Evolutionary conservation across 2,329 filamentous ascomycete genomes (phyloP), one percentile per base, ranked within the genome.

Genomic region (Ophiocordyceps camponoti-leonardi): DNA sequence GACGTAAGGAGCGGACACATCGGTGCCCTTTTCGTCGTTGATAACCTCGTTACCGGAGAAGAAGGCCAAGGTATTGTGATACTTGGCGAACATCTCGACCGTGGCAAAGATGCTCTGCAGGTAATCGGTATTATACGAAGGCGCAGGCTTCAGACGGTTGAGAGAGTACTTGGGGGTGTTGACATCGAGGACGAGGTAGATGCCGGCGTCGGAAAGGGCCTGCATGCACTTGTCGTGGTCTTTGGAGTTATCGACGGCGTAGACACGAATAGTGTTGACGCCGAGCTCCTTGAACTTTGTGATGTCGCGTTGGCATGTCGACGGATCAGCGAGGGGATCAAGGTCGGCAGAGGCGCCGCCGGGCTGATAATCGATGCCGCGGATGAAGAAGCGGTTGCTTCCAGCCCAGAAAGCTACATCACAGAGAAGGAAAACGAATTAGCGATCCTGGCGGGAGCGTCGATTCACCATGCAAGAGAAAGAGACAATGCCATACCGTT

Each of bases 121-220:
- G 63, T 94, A 94, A 52, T 77, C 77, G 48, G 80, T 73, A 64
- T 94, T 94, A 77, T 94, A 94, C 1, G 87, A 94, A 7, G 68
- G 64, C 42, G 67, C 90, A n/a, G 86, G 85, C 10, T 78, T 61
- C 48, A 68, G 71, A 46, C 87, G 82, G 72, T 92, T 90, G 67
- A 94, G 73, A 2, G 86, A 92, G 72, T 94, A 94, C 52, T 78
- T 72, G 53, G 86, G 85, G 75, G 70, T 90, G 77, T 94, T 94
- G 70, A 92, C 83, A 57, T 94, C 87, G 44, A 94, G 72, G 35
- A 93, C 85, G 45, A 94, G 76, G 71, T 94, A 94, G 70, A 94
- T 94, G 56, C 85, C 85, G 50, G 86, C 87, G 56, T 83, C 83
- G 45, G 78, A 80, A 49, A 94, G 73, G 42, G 75, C 71, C 49